Evolutionary conservation across 176 grass and related monocot species (phyloP).

Genomic region (Luzula sylvatica): DNA sequence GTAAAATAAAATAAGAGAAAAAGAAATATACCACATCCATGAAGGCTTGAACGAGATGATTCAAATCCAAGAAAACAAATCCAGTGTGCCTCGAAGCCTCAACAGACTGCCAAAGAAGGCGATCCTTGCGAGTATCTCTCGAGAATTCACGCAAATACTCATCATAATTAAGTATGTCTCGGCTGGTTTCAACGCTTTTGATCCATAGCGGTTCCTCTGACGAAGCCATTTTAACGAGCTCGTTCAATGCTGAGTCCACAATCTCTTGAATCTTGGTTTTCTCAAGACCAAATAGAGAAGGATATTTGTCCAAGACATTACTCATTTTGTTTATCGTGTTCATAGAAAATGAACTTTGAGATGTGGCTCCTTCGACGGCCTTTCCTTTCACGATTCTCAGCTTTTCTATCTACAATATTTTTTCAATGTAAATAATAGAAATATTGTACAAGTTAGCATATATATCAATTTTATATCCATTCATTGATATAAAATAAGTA

Average conservation of each 20-base stretch:
- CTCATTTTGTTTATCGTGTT: conserved; percentile 7
- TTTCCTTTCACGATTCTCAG: conserved; percentile 22
- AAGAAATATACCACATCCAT: conserved; percentile 50
- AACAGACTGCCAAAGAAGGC: conserved; percentile 19
- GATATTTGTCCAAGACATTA: conserved; percentile 20
- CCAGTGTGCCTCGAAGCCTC: conserved; percentile 46
- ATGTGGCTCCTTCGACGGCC: not conserved
- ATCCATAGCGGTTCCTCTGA: conserved; percentile 58
- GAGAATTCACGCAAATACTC: conserved; percentile 63
- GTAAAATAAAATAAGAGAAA: conserved; percentile 9
- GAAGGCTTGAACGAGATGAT: conserved; percentile 47
- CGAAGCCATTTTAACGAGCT: conserved; percentile 45
- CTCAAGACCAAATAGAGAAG: conserved; percentile 19
- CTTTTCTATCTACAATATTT: conserved; percentile 44
- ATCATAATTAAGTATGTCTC: conserved; percentile 68
- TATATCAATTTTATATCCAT: not conserved
- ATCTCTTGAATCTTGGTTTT: conserved; percentile 42
- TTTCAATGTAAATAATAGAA: not conserved
- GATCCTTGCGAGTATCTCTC: conserved; percentile 10
- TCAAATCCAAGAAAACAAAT: conserved; percentile 37
- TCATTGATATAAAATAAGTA: not conserved
- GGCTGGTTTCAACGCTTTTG: conserved; percentile 45
- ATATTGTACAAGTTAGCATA: not conserved
- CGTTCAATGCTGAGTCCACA: conserved; percentile 34
- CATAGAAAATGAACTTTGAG: conserved; percentile 16